A percentile compares a stretch with the other conserved stretches of the same genome.
phyloP scores from a whole-genome alignment of 2,329 filamentous ascomycete species.

The Cladophialophora psammophila region DNA sequence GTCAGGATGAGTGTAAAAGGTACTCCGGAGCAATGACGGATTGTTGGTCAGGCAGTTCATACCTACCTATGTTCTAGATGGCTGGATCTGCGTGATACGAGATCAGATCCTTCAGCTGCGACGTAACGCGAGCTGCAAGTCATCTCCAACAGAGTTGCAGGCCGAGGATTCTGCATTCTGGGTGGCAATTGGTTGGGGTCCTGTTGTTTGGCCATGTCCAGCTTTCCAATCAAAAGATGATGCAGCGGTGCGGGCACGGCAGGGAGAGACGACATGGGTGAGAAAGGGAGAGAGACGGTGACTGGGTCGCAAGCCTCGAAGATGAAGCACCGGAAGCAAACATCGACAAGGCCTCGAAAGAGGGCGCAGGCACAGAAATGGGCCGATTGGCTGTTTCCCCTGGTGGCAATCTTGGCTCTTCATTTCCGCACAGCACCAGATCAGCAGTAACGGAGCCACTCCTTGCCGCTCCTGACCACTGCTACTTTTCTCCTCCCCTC shows the following conservation, averaged over 20 bases:
- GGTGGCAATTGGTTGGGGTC: not conserved
- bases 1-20: not conserved
- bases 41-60: not conserved
- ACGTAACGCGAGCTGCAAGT: not conserved
- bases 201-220: not conserved
- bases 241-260: not conserved
- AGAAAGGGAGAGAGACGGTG: not conserved
- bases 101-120: conserved; percentile 4
- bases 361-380: not conserved
- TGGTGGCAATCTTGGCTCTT: conserved; percentile 17
- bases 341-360: not conserved
- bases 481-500: not conserved
- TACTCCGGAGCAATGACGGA: not conserved
- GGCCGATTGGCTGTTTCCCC: conserved; percentile 12
- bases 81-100: not conserved
- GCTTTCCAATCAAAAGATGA: not conserved
- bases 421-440: conserved; percentile 25
- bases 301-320: not conserved
- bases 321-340: conserved; percentile 2
- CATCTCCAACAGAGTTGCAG: not conserved
- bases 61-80: not conserved
- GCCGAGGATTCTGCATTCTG: not conserved
- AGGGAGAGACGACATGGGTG: not conserved
- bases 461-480: not conserved
- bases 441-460: conserved; percentile 7